Conservation (phyloP, 208 protist genomes). For the Vickermania ingenoplastis region DNA sequence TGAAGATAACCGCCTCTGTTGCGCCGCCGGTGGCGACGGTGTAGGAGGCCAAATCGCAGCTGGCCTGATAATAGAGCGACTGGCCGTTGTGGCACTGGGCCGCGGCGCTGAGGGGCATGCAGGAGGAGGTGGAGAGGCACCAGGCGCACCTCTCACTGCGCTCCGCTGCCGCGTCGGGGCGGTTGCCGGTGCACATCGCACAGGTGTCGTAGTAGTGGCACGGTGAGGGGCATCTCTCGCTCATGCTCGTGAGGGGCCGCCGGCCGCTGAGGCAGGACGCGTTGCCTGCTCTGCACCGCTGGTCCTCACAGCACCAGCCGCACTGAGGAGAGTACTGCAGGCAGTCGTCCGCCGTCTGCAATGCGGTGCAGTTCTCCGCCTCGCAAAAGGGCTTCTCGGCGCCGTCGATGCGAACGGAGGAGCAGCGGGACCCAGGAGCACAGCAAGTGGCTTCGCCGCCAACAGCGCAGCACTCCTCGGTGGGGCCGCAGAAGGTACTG, state of each 20-base stretch:
- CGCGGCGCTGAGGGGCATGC: conserved; percentile 15
- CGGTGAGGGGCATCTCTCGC: conserved; percentile 18
- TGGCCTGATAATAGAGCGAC: neutral
- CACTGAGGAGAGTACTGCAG: conserved; percentile 11
- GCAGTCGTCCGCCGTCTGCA: conserved; percentile 21
- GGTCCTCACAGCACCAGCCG: conserved; percentile 39
- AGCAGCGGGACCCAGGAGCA: conserved; percentile 11
- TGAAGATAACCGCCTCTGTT: neutral
- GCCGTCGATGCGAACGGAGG: neutral
- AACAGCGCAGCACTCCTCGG: conserved; percentile 24
- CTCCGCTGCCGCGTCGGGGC: neutral
- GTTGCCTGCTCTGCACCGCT: conserved; percentile 16
- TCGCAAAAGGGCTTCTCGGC: conserved; percentile 5
- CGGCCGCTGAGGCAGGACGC: neutral
- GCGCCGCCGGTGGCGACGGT: neutral
- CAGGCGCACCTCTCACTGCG: conserved; percentile 19
- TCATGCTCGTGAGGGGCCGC: neutral
- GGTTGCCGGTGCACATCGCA: conserved; percentile 12
- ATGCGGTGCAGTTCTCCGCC: conserved; percentile 13
- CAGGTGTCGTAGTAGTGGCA: conserved; percentile 40
- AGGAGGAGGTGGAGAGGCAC: conserved; percentile 39
- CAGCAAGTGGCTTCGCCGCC: conserved; percentile 23
- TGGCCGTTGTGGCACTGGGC: conserved; percentile 24
- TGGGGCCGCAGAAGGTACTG: conserved; percentile 14
- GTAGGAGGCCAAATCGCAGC: conserved; percentile 10